phyloP scores from a whole-genome alignment of 306 rosid species.

The Trichosanthes truncata region DNA sequence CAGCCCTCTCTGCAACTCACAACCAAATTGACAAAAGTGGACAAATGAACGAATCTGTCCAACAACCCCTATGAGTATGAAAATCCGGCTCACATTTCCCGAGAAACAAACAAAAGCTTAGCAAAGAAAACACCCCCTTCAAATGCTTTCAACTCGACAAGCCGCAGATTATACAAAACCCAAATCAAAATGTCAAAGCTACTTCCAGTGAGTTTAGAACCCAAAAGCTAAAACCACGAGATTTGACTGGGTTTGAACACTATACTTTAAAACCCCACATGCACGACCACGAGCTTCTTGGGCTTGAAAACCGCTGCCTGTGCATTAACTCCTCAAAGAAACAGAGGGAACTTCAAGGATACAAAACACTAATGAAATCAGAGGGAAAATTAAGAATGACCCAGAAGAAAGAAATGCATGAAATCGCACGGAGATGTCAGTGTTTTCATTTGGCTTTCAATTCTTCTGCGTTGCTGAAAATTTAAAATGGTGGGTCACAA shows the following conservation, averaged over 20 bases:
- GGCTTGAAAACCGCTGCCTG: background rate
- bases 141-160: background rate
- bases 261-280: background rate
- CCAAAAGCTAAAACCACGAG: background rate
- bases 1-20: background rate
- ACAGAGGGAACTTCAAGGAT: background rate
- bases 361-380: background rate
- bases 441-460: background rate
- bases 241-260: background rate
- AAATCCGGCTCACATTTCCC: background rate
- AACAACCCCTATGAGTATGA: background rate
- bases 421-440: background rate
- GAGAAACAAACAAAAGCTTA: background rate
- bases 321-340: constrained; percentile 2
- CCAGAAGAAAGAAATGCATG: background rate
- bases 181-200: background rate
- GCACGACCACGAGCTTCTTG: constrained; percentile 3
- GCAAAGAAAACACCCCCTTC: background rate
- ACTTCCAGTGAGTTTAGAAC: background rate
- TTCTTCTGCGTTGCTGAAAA: background rate
- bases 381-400: background rate
- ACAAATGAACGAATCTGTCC: background rate
- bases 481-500: constrained; percentile 2
- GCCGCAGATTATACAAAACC: background rate
- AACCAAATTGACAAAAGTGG: background rate